Evolutionary conservation across 306 rosid genomes (phyloP), one percentile per base, ranked within the genome.

Genomic region (Vigna radiata): DNA sequence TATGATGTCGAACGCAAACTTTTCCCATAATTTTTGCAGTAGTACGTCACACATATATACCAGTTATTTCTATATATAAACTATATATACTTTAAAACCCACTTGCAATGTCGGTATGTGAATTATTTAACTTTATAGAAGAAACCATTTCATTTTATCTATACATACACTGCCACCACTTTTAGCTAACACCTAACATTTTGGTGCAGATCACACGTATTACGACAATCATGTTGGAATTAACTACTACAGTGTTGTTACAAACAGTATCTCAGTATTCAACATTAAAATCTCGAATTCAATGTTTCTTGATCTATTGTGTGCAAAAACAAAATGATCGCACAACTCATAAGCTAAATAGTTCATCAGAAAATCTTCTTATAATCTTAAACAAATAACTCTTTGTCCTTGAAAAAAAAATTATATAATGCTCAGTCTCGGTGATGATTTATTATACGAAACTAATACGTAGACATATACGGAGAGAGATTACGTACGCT

Each of bases 401-500:
- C 15, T 14, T 3, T 2, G 21, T 18, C 13, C 58, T 17, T 8
- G 33, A 55, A 76, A 18, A 55, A 21, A 55, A 70, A 70, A 25
- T 16, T 21, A 49, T 21, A 49, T 56, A 56, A 33, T 69, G 68
- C 44, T 44, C 46, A 59, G 25, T 14, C 14, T 58, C 16, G 3
- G 23, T 48, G 6, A 71, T 41, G 17, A 50, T 52, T 31, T 11
- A 44, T 44, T 11, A 58, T 29, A 74, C 41, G 37, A 48, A 44
- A 62, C 19, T 61, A 31, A 61, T 33, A 61, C 68, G 46, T 61
- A 61, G 68, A 61, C 8, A 61, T n/a, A 61, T n/a, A 36, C 14
- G 23, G 4, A 10, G 6, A 23, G 68, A 61, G 46, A 11, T 10
- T 37, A 70, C 75, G 77, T 70, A 94, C 99, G 96, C 91, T 89